Base-by-base conservation (phyloP, 176 grass and related monocot species). In the Stipa capillata region DNA sequence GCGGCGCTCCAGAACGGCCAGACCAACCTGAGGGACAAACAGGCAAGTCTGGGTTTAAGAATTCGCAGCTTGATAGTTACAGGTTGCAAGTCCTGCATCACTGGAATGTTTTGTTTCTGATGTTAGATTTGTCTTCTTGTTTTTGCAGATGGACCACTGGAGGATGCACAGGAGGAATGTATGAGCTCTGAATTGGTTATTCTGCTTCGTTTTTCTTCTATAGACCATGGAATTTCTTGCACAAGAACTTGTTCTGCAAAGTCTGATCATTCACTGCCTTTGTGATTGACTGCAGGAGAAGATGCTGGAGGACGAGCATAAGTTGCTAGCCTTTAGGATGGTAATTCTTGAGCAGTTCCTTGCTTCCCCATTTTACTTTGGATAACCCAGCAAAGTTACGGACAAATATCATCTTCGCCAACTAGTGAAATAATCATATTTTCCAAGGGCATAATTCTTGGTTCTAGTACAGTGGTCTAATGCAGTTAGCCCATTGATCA, bases 101-200 rank as follows among this genome's bases (percentile, higher is more conserved):
- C n/a, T n/a, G n/a, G n/a, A n/a, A n/a, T 24, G 15, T 15, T 69
- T 48, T 68, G 28, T 36, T 27, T 69, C 76, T 81, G 29, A 89
- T 48, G 62, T 55, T 40, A 4, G 1, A 5, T 35, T 45, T 73
- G 32, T 89, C 72, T 27, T 1, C 2, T 59, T 73, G 75, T 58
- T n/a, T n/a, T n/a, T 65, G 56, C 86, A 99, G 96, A 95, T 93
- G 92, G 90, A 95, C 5, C 74, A 85, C 39, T 93, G 87, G 92
- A 90, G 84, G 81, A 88, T 93, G 90, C 83, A 84, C 24, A 93
- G 79, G 88, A 93, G 78, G 69, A 95, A 79, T 74, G 97, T 96
- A 91, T 18, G 88, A 23, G 2, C 18, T 44, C 72, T 45, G 63
- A 42, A 60, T 79, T 61, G 24, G 21, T 51, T 49, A 35, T 4